These are phyloP conservation scores for Russula foetens DNA, from an alignment of 768 basidiomycete species.

Conservation along the genomic window DNA sequence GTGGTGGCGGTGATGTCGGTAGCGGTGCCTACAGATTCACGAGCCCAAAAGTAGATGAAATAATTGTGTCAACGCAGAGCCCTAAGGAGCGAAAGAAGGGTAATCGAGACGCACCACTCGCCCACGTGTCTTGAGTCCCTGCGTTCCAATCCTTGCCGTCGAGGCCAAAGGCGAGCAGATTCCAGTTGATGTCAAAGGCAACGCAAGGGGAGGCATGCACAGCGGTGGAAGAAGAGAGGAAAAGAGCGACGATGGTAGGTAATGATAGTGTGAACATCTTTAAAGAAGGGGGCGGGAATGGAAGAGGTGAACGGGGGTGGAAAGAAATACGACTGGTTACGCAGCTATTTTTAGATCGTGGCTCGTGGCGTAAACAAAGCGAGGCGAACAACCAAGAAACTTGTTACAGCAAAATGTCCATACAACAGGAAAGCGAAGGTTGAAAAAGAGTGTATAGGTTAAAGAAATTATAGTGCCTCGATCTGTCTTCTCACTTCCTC, in stretches of 20 bases:
- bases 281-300: background rate
- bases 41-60: background rate
- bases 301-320: background rate
- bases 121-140: slow-evolving; percentile 65
- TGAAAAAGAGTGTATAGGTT: background rate
- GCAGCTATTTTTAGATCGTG: background rate
- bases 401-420: background rate
- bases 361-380: no score
- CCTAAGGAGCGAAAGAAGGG: background rate
- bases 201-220: slow-evolving; percentile 51
- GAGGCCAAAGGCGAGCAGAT: slow-evolving; percentile 80
- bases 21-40: slow-evolving; percentile 35
- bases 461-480: slow-evolving; percentile 21
- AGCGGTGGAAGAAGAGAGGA: slow-evolving; percentile 31
- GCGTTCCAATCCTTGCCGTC: slow-evolving; percentile 79
- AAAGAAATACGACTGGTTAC: background rate
- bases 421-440: background rate
- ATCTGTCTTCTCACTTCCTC: slow-evolving; percentile 29
- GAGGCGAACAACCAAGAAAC: background rate
- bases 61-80: background rate
- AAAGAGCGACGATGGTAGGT: slow-evolving; percentile 46
- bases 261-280: slow-evolving; percentile 30
- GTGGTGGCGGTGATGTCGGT: slow-evolving; percentile 59
- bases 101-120: slow-evolving; percentile 32
- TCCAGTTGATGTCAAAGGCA: slow-evolving; percentile 73